These are phyloP conservation scores for Orbilia ellipsospora DNA, from an alignment of 2,329 filamentous ascomycete genomes.

Conservation along the genomic window DNA sequence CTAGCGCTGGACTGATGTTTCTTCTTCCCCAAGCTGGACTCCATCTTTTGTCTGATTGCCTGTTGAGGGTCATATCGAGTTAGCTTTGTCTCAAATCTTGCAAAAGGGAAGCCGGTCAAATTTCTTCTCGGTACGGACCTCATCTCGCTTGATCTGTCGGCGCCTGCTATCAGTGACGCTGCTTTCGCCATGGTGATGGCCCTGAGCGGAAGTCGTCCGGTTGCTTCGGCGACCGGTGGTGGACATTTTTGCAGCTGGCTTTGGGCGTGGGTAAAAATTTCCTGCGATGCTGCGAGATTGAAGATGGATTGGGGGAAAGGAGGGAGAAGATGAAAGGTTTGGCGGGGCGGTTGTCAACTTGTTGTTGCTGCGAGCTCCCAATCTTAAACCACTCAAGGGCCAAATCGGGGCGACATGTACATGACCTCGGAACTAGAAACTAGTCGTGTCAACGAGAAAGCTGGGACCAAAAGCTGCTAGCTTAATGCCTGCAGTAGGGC, in stretches of 20 bases:
- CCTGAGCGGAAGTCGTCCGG: conserved; percentile 42
- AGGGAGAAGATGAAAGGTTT: conserved; percentile 41
- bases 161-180: conserved; percentile 91
- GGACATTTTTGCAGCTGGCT: conserved; percentile 38
- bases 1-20: conserved; percentile 78
- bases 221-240: conserved; percentile 38
- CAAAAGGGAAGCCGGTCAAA: neutral
- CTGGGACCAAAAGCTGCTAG: conserved; percentile 6
- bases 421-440: conserved; percentile 21
- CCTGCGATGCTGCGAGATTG: conserved; percentile 18
- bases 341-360: conserved; percentile 47
- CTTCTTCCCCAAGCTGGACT: conserved; percentile 98
- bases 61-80: conserved; percentile 62
- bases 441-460: neutral
- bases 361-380: conserved; percentile 53
- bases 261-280: conserved; percentile 16
- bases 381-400: conserved; percentile 55
- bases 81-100: conserved; percentile 38
- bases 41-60: conserved; percentile 97
- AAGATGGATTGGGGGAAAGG: conserved; percentile 9
- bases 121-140: conserved; percentile 71
- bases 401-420: conserved; percentile 35
- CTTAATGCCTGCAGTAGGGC: conserved; percentile 23
- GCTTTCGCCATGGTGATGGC: conserved; percentile 44
- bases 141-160: conserved; percentile 97